These are phyloP conservation scores for Annulohypoxylon stygium DNA, from an alignment of 495 filamentous ascomycete genomes.

Conservation along the genomic window DNA sequence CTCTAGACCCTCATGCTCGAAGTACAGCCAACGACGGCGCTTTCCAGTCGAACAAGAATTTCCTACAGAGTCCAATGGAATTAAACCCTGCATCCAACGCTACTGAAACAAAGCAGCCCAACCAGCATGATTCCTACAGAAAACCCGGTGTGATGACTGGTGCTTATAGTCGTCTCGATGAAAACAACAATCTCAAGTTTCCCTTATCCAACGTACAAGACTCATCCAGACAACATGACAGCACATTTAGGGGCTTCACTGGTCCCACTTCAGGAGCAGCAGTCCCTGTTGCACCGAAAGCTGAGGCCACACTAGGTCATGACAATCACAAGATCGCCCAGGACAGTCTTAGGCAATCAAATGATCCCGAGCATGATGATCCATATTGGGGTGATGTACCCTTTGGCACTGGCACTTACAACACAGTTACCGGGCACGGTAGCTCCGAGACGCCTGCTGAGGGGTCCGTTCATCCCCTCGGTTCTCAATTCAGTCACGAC, in stretches of 20 bases:
- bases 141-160: slow-evolving; percentile 48
- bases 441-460: slow-evolving; percentile 48
- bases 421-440: slow-evolving; percentile 59
- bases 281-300: slow-evolving; percentile 5
- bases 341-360: slow-evolving; percentile 30
- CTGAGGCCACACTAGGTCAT: neutral
- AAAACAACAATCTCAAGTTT: neutral
- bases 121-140: neutral
- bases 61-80: neutral
- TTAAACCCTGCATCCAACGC: neutral
- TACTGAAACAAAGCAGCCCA: neutral
- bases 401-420: slow-evolving; percentile 55
- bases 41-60: slow-evolving; percentile 9
- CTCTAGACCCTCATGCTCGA: neutral
- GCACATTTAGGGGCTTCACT: neutral
- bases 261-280: slow-evolving; percentile 1
- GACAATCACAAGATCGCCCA: slow-evolving; percentile 27
- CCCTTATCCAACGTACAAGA: slow-evolving; percentile 7
- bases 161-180: slow-evolving; percentile 33
- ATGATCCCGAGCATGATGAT: slow-evolving; percentile 27
- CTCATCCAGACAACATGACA: neutral
- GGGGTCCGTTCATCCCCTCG: slow-evolving; percentile 24
- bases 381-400: slow-evolving; percentile 60
- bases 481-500: slow-evolving; percentile 35
- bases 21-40: neutral